These are phyloP conservation scores for Sordaria brevicollis DNA, from an alignment of 495 filamentous ascomycete species.

Conservation along the genomic window DNA sequence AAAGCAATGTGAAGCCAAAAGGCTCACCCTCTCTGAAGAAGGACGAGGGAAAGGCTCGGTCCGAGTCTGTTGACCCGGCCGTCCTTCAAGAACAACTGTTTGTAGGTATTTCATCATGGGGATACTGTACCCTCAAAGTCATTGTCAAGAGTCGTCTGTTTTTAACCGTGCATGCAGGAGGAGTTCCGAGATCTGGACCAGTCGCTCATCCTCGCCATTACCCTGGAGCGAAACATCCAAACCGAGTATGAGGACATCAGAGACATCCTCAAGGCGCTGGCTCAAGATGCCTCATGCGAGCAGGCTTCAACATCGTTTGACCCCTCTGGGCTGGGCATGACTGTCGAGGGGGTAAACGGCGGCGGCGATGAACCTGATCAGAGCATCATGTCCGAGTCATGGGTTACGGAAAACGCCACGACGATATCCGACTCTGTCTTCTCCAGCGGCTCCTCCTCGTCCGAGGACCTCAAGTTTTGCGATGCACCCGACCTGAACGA, in stretches of 20 bases:
- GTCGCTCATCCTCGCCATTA: slow-evolving; percentile 20
- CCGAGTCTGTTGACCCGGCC: background rate
- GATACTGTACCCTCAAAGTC: background rate
- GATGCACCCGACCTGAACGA: slow-evolving; percentile 36
- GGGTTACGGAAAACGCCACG: slow-evolving; percentile 12
- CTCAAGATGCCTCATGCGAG: slow-evolving; percentile 49
- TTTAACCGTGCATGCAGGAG: slow-evolving; percentile 8
- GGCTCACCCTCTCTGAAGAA: background rate
- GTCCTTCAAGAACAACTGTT: background rate
- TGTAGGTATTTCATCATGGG: background rate
- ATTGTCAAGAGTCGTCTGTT: background rate
- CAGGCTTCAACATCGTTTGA: slow-evolving; percentile 61
- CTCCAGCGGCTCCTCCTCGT: slow-evolving; percentile 9
- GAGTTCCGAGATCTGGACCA: slow-evolving; percentile 22
- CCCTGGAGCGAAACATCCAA: slow-evolving; percentile 44
- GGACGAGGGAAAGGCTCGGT: background rate
- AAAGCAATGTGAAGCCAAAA: background rate
- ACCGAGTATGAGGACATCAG: slow-evolving; percentile 58
- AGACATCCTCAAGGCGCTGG: slow-evolving; percentile 46
- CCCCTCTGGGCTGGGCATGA: slow-evolving; percentile 53
- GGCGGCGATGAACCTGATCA: slow-evolving; percentile 7
- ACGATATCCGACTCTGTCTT: slow-evolving; percentile 17
- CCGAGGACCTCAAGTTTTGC: slow-evolving; percentile 19
- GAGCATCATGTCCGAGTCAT: slow-evolving; percentile 1
- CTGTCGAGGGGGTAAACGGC: background rate